A percentile compares a stretch with the other conserved stretches of the same genome.
These are phyloP conservation scores for Botrytis sinoallii DNA, from an alignment of 2,329 filamentous ascomycete species.

Conservation along the genomic window DNA sequence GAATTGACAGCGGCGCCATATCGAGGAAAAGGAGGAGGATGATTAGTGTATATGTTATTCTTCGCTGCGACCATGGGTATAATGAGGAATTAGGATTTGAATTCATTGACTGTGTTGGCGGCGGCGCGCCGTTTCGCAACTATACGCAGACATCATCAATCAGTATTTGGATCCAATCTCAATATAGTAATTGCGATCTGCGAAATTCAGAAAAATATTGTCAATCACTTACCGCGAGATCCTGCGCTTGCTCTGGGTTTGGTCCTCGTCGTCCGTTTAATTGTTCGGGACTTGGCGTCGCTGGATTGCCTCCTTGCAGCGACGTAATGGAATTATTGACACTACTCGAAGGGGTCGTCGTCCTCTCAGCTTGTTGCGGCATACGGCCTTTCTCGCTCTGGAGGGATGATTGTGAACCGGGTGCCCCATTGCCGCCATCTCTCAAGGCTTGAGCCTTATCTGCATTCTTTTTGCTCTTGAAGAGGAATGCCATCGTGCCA, in stretches of 20 bases:
- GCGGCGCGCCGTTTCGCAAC: conserved; percentile 51
- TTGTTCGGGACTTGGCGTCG: conserved; percentile 42
- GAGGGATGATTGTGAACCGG: conserved; percentile 45
- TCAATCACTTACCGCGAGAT: conserved; percentile 41
- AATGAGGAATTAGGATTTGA: conserved; percentile 70
- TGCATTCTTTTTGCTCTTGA: conserved; percentile 77
- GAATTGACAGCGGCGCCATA: conserved; percentile 97
- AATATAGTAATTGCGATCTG: conserved; percentile 8
- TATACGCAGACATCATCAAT: conserved; percentile 35
- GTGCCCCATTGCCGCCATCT: conserved; percentile 30
- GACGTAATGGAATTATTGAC: conserved; percentile 60
- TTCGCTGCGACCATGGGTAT: conserved; percentile 93
- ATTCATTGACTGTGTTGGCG: conserved; percentile 37
- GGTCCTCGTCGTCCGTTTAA: conserved; percentile 57
- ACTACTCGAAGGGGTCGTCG: conserved; percentile 57
- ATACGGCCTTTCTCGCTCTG: conserved; percentile 45
- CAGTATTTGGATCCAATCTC: conserved; percentile 11
- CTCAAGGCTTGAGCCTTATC: conserved; percentile 51
- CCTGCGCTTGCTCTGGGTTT: conserved; percentile 34
- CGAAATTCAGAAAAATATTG: neutral
- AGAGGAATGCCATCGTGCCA: conserved; percentile 71
- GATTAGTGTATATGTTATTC: conserved; percentile 78
- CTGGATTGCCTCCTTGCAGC: conserved; percentile 45
- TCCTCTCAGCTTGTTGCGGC: conserved; percentile 50
- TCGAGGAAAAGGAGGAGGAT: conserved; percentile 85